Evolutionary conservation across 2,329 filamentous ascomycete species (phyloP).

Genomic region (Decorospora gaudefroyi): DNA sequence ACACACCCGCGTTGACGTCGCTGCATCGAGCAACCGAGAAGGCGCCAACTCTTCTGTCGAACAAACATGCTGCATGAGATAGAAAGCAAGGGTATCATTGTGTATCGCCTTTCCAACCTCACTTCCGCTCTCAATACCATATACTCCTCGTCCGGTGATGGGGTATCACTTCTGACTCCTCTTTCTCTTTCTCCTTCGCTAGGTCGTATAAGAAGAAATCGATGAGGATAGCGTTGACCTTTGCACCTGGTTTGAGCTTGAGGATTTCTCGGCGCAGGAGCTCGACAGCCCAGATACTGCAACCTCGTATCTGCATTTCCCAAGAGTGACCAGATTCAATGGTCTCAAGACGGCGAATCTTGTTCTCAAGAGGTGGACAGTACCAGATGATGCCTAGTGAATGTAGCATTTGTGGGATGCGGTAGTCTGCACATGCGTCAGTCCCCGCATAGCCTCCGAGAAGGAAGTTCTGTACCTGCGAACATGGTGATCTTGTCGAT

Average conservation of each 20-base stretch:
- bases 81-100: neutral
- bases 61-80: too few relatives aligned
- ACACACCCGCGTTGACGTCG: slow-evolving; percentile 1
- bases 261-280: slow-evolving; percentile 81
- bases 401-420: slow-evolving; percentile 90
- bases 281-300: slow-evolving; percentile 96
- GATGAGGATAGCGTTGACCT: slow-evolving; percentile 85
- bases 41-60: neutral
- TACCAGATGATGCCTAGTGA: slow-evolving; percentile 81
- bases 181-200: slow-evolving; percentile 78
- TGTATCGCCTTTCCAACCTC: neutral
- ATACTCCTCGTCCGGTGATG: slow-evolving; percentile 92
- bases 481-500: slow-evolving; percentile 99
- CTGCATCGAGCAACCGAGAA: too few relatives aligned
- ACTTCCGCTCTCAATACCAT: slow-evolving; percentile 71
- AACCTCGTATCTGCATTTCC: slow-evolving; percentile 88
- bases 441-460: too few relatives aligned
- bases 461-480: too few relatives aligned
- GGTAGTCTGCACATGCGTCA: slow-evolving; percentile 68
- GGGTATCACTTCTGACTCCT: slow-evolving; percentile 58
- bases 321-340: slow-evolving; percentile 74
- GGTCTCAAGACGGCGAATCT: slow-evolving; percentile 66
- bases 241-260: slow-evolving; percentile 69
- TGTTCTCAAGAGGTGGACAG: slow-evolving; percentile 74
- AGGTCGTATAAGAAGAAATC: slow-evolving; percentile 98